Evolutionary conservation across 768 basidiomycete species (phyloP).

Genomic region (Suillus americanus): DNA sequence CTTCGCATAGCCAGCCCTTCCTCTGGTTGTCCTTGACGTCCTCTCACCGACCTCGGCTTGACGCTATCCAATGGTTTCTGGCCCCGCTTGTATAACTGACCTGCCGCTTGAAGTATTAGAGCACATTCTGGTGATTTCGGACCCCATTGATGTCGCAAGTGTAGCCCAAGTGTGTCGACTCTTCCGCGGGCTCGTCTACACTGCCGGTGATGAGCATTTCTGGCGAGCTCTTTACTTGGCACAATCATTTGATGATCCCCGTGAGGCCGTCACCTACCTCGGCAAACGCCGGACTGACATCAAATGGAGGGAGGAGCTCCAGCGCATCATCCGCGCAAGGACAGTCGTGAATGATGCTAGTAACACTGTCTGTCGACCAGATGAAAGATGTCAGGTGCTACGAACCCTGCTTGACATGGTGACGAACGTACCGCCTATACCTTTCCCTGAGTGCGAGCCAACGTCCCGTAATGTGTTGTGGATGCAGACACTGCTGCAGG

Average conservation of each 20-base stretch:
- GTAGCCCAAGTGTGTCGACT: constrained; percentile 50
- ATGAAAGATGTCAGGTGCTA: constrained; percentile 44
- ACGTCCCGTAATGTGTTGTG: constrained; percentile 54
- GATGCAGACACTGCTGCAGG: constrained; percentile 44
- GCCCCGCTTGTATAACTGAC: constrained; percentile 24
- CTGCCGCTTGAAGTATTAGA: constrained; percentile 64
- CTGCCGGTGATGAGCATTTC: constrained; percentile 43
- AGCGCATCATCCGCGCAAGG: constrained; percentile 54
- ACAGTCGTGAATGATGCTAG: constrained; percentile 41
- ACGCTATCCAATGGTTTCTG: constrained; percentile 1
- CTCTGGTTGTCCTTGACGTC: background rate
- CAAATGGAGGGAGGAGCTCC: constrained; percentile 55
- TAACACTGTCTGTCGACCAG: constrained; percentile 36
- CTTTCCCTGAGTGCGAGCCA: constrained; percentile 24
- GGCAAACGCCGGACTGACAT: constrained; percentile 29
- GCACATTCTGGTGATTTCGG: constrained; percentile 51
- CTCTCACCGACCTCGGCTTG: background rate
- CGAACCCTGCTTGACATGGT: constrained; percentile 53
- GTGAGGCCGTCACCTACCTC: constrained; percentile 41
- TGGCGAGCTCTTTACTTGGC: constrained; percentile 69
- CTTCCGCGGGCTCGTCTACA: constrained; percentile 46
- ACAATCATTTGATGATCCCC: constrained; percentile 64
- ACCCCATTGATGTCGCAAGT: constrained; percentile 59
- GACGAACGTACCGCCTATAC: constrained; percentile 39
- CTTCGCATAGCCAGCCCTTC: background rate